A percentile compares a stretch with the other conserved stretches of the same genome.
Evolutionary conservation across 2,329 filamentous ascomycete genomes (phyloP).

Genomic region (Malbranchea zuffiana): DNA sequence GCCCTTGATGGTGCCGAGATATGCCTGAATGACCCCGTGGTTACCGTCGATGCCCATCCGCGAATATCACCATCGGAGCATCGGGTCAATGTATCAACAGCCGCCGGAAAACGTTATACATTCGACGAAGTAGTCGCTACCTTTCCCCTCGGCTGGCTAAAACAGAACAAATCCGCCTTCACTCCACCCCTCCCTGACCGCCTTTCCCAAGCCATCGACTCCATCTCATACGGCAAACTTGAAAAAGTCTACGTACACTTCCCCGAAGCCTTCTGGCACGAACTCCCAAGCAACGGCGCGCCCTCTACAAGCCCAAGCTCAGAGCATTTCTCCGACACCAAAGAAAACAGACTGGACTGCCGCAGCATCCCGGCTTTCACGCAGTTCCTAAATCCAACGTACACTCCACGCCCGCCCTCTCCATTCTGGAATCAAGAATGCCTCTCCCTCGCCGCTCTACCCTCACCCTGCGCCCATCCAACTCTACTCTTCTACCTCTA

Average conservation of each 20-base stretch:
- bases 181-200: slow-evolving; percentile 33
- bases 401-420: slow-evolving; percentile 52
- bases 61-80: slow-evolving; percentile 19
- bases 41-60: slow-evolving; percentile 26
- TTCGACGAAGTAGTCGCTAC: slow-evolving; percentile 46
- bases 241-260: slow-evolving; percentile 55
- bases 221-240: slow-evolving; percentile 37
- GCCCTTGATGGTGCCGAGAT: slow-evolving; percentile 41
- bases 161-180: slow-evolving; percentile 38
- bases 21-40: slow-evolving; percentile 36
- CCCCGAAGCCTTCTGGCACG: slow-evolving; percentile 62
- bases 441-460: slow-evolving; percentile 63
- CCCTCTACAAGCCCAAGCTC: not conserved
- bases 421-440: slow-evolving; percentile 62
- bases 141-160: slow-evolving; percentile 45
- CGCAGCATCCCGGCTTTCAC: slow-evolving; percentile 51
- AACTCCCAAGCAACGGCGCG: slow-evolving; percentile 7
- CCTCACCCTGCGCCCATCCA: slow-evolving; percentile 51
- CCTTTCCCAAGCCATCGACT: slow-evolving; percentile 37
- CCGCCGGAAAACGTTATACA: slow-evolving; percentile 23
- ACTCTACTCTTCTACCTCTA: slow-evolving; percentile 67
- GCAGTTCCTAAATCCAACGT: slow-evolving; percentile 62
- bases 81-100: slow-evolving; percentile 37
- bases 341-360: slow-evolving; percentile 23
- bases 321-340: slow-evolving; percentile 3